Conservation (phyloP, 345 rosid genomes). For the Ceriops decandra region DNA sequence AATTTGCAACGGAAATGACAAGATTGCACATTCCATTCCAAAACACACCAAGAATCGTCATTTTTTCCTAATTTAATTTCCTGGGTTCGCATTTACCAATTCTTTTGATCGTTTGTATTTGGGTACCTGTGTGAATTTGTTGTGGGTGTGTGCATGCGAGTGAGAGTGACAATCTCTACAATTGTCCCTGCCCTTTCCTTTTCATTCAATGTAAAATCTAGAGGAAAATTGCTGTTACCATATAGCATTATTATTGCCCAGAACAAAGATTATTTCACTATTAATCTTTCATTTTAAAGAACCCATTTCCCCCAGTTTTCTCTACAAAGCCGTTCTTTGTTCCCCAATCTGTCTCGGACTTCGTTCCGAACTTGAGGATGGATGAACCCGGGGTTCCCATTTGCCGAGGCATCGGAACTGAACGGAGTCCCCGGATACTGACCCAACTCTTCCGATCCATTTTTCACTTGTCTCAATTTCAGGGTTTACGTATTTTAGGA, state of each 20-base stretch:
- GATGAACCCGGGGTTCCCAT: conserved; percentile 21
- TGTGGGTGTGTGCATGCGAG: too few relatives aligned
- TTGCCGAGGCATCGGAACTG: conserved; percentile 84
- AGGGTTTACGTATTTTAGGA: conserved; percentile 82
- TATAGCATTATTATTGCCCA: too few relatives aligned
- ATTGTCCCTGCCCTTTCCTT: too few relatives aligned
- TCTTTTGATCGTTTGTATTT: conserved; percentile 3
- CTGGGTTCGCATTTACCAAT: not conserved
- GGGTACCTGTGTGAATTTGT: not conserved
- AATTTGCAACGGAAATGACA: too few relatives aligned
- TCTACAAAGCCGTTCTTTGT: conserved; percentile 8
- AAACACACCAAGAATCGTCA: too few relatives aligned
- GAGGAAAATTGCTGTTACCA: too few relatives aligned
- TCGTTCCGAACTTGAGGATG: conserved; percentile 40
- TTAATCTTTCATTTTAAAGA: not conserved
- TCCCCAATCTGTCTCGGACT: conserved; percentile 45
- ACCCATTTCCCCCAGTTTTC: not conserved
- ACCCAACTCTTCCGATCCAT: conserved; percentile 73
- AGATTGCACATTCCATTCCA: too few relatives aligned
- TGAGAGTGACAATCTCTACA: too few relatives aligned
- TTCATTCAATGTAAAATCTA: too few relatives aligned
- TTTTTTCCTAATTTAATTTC: not conserved
- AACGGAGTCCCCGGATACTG: conserved; percentile 66
- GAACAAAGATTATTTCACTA: too few relatives aligned
- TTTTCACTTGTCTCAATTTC: conserved; percentile 78